Evolutionary conservation across 1,284 basidiomycete species (phyloP).

Genomic region (Veloboletus limbatus): DNA sequence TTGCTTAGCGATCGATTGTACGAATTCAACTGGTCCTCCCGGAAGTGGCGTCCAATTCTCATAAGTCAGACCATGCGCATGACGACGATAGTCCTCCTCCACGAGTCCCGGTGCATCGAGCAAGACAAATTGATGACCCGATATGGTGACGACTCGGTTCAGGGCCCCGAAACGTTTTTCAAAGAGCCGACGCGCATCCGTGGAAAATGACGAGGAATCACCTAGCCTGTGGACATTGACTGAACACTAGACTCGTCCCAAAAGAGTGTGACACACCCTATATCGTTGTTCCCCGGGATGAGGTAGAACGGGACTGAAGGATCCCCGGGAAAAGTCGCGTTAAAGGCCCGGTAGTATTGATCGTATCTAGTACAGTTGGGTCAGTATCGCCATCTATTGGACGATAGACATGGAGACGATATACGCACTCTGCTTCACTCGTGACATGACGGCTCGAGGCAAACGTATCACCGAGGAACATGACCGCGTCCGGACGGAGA

Average conservation of each 20-base stretch:
- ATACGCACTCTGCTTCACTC: constrained; percentile 76
- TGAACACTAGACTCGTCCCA: background rate
- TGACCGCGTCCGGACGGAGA: constrained; percentile 65
- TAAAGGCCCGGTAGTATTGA: constrained; percentile 63
- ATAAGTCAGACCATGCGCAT: constrained; percentile 42
- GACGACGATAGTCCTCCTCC: constrained; percentile 74
- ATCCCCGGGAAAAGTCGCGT: constrained; percentile 57
- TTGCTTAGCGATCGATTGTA: constrained; percentile 48
- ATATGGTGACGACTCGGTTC: constrained; percentile 52
- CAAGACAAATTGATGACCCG: constrained; percentile 71
- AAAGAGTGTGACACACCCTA: constrained; percentile 50
- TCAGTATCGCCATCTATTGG: background rate
- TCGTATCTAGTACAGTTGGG: constrained; percentile 53
- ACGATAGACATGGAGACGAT: constrained; percentile 28
- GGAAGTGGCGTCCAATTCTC: constrained; percentile 56
- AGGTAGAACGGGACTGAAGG: constrained; percentile 53
- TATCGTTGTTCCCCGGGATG: constrained; percentile 87
- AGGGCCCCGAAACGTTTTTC: constrained; percentile 62
- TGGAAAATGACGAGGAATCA: constrained; percentile 53
- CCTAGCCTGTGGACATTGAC: constrained; percentile 49
- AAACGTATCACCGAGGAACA: constrained; percentile 90
- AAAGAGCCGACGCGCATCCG: constrained; percentile 62
- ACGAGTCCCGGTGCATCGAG: constrained; percentile 76
- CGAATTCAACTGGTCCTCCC: constrained; percentile 68
- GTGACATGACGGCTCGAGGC: constrained; percentile 71